A percentile compares a stretch with the other conserved stretches of the same genome.
Evolutionary conservation across 2,329 filamentous ascomycete genomes (phyloP).

Genomic region (Exophiala oligosperma): DNA sequence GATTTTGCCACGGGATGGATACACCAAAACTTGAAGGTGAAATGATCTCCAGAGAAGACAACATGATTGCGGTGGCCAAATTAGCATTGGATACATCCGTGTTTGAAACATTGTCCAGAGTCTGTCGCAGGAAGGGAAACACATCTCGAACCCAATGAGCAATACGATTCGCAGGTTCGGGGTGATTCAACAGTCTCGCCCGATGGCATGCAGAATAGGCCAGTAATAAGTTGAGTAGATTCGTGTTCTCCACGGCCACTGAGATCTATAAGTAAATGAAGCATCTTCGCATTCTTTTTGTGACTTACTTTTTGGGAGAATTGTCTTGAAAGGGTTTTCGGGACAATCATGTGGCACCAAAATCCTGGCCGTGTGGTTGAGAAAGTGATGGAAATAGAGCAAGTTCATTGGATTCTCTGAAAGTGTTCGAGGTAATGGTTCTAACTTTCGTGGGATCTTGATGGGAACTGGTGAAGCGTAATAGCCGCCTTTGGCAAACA

Average conservation of each 20-base stretch:
- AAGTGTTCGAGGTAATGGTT: slow-evolving; percentile 57
- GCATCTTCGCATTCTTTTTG: slow-evolving; percentile 30
- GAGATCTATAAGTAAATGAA: slow-evolving; percentile 51
- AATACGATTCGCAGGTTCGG: slow-evolving; percentile 74
- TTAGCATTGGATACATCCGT: slow-evolving; percentile 70
- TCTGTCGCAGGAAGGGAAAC: slow-evolving; percentile 65
- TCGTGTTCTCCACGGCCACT: slow-evolving; percentile 49
- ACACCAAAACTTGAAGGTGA: slow-evolving; percentile 79
- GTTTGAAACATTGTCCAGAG: slow-evolving; percentile 68
- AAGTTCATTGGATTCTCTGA: slow-evolving; percentile 77
- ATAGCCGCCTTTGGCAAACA: slow-evolving; percentile 63
- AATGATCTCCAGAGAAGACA: slow-evolving; percentile 79
- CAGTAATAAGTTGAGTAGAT: slow-evolving; percentile 73
- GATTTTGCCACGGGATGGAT: slow-evolving; percentile 77
- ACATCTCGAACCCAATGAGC: slow-evolving; percentile 76
- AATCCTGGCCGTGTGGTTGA: slow-evolving; percentile 76
- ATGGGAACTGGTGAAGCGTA: slow-evolving; percentile 70
- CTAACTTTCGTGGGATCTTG: slow-evolving; percentile 58
- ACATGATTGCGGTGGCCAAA: slow-evolving; percentile 80
- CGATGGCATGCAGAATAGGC: slow-evolving; percentile 84
- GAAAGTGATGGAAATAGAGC: slow-evolving; percentile 71
- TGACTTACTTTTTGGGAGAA: slow-evolving; percentile 62
- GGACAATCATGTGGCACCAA: slow-evolving; percentile 63
- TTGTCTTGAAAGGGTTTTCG: slow-evolving; percentile 60
- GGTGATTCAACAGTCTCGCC: slow-evolving; percentile 70